Conservation (phyloP, 768 basidiomycete genomes). For the Suillus subluteus region DNA sequence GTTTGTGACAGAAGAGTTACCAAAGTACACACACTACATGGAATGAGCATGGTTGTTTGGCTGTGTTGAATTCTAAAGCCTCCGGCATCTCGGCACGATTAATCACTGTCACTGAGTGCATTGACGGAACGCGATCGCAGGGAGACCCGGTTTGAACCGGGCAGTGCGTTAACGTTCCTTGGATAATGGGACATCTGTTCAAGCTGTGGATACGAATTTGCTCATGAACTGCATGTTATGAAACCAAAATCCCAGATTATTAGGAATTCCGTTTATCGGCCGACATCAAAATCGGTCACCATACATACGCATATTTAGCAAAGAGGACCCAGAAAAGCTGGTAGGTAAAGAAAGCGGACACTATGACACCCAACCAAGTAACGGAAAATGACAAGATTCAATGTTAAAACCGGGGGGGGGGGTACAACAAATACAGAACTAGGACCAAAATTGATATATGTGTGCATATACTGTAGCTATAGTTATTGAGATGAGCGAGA, state of each 20-base stretch:
- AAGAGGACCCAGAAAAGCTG: constrained; percentile 4
- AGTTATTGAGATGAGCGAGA: constrained; percentile 7
- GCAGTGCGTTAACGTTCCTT: neutral
- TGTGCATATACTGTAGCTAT: constrained; percentile 8
- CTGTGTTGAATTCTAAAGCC: constrained; percentile 31
- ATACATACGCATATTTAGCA: constrained; percentile 1
- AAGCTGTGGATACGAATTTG: neutral
- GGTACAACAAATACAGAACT: constrained; percentile 13
- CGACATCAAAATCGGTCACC: neutral
- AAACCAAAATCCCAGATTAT: neutral
- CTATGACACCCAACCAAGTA: neutral
- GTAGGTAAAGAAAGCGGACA: constrained; percentile 1
- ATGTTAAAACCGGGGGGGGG: neutral
- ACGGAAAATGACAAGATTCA: neutral
- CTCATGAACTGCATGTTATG: neutral
- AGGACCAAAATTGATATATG: constrained; percentile 10
- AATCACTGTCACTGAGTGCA: neutral
- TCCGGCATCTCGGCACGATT: constrained; percentile 17
- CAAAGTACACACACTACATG: neutral
- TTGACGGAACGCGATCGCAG: neutral
- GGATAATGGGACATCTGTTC: neutral
- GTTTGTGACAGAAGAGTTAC: neutral
- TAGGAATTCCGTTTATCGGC: neutral
- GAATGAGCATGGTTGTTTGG: constrained; percentile 20
- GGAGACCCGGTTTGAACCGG: neutral